Evolutionary conservation across 805 yeast species (phyloP), one percentile per base, ranked within the genome.

Genomic region (Pichia exigua): DNA sequence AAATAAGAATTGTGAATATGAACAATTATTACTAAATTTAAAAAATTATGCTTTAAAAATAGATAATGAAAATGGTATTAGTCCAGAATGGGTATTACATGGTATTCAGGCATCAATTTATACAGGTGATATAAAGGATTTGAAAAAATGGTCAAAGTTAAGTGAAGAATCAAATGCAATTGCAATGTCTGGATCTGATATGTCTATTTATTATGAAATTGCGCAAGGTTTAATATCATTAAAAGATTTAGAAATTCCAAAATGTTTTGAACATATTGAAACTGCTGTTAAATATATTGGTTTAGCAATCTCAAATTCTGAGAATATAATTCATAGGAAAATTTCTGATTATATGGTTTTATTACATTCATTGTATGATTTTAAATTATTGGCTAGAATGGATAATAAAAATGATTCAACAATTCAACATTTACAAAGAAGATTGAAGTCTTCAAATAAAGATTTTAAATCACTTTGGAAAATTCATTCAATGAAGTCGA

Each of bases 101-200:
- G 97, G 91, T 0, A 66, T 89, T 2, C 87, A 85, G 53, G 85
- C 96, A 0, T 79, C 96, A 0, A 79, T 88, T 59, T 73, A 80
- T 24, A 73, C 82, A 1, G 89, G 90, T 0, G 78, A 81, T 41
- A 58, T 76, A 40, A 62, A 64, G 0, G 73, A 74, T 13, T 64
- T 90, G 2, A 62, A 64, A 10, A 70, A 73, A 44, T 90, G 96
- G 96, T 66, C 81, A 1, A 60, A 69, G 18, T 65, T 73, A 15
- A 68, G 85, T 5, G 83, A 82, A 48, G 53, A 57, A 17, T 60
- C 55, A 26, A 61, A 65, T 9, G 58, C 63, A 3, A 62, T 64
- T 1, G 53, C 59, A 0, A 71, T 72, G 41, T 74, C 78, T 5
- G 85, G 81, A 41, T 77, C 79, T 1, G 70, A 74, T n/a, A 64